These are phyloP conservation scores for Kluyveromyces siamensis DNA, from an alignment of 805 yeast genomes.

Conservation along the genomic window DNA sequence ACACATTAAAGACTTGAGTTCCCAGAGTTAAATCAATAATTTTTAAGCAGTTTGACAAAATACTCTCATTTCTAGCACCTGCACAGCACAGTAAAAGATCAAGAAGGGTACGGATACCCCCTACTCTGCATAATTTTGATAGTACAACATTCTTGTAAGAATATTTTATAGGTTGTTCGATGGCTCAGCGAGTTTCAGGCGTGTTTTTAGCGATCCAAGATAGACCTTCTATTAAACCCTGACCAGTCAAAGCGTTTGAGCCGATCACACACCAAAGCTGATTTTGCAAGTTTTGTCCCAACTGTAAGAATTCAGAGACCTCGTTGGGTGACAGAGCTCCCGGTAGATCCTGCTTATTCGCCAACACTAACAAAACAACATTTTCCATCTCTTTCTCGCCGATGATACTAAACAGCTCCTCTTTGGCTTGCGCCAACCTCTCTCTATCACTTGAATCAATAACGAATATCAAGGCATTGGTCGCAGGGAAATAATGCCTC, in stretches of 20 bases:
- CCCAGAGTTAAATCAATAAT: background rate
- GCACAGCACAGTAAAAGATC: no score
- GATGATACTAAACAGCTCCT: constrained; percentile 68
- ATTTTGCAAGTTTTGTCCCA: constrained; percentile 46
- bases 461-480: constrained; percentile 85
- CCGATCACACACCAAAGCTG: constrained; percentile 91
- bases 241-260: constrained; percentile 81
- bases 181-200: constrained; percentile 12
- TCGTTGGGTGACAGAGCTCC: constrained; percentile 72
- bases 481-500: constrained; percentile 93
- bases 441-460: constrained; percentile 71
- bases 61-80: no score
- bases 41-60: background rate
- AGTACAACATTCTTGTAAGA: background rate
- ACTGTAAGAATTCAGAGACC: constrained; percentile 60
- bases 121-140: no score
- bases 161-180: background rate
- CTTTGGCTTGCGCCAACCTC: constrained; percentile 68
- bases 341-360: constrained; percentile 77
- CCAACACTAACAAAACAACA: constrained; percentile 73
- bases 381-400: constrained; percentile 77
- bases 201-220: constrained; percentile 74
- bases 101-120: no score
- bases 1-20: background rate
- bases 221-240: constrained; percentile 80